Conservation (phyloP, 148 eudicot genomes). For the Agrostemma githago region DNA sequence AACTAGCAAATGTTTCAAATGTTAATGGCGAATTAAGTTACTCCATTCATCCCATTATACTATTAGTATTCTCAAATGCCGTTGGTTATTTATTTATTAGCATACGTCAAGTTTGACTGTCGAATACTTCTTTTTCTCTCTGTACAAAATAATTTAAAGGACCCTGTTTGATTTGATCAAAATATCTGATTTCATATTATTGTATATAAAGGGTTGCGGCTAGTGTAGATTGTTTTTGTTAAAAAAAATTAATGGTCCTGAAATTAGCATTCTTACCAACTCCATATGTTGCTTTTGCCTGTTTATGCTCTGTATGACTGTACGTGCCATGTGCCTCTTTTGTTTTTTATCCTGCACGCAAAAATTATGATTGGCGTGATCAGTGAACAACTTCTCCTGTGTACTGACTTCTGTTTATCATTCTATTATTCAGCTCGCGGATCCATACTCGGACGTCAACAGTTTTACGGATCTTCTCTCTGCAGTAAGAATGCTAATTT, state of each 20-base stretch:
- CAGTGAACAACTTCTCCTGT: neutral
- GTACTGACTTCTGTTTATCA: neutral
- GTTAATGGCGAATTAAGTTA: neutral
- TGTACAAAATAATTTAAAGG: neutral
- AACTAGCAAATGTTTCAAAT: neutral
- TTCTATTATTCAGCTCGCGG: conserved; percentile 46
- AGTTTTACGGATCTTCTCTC: conserved; percentile 50
- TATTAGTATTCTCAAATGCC: neutral
- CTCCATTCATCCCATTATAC: neutral
- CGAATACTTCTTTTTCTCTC: neutral
- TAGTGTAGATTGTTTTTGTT: neutral
- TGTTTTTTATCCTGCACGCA: neutral
- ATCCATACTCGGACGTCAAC: conserved; percentile 51
- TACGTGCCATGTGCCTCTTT: neutral
- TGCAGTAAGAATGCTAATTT: conserved; percentile 61
- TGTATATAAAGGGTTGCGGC: neutral
- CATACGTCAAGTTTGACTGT: neutral
- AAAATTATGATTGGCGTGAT: neutral
- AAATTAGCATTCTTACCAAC: neutral
- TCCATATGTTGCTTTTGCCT: neutral
- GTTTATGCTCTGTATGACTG: neutral
- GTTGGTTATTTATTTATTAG: too few relatives aligned
- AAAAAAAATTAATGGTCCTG: neutral
- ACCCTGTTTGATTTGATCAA: too few relatives aligned
- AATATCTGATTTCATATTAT: too few relatives aligned